phyloP scores from a whole-genome alignment of 345 rosid species.

The Brassica rapa region DNA sequence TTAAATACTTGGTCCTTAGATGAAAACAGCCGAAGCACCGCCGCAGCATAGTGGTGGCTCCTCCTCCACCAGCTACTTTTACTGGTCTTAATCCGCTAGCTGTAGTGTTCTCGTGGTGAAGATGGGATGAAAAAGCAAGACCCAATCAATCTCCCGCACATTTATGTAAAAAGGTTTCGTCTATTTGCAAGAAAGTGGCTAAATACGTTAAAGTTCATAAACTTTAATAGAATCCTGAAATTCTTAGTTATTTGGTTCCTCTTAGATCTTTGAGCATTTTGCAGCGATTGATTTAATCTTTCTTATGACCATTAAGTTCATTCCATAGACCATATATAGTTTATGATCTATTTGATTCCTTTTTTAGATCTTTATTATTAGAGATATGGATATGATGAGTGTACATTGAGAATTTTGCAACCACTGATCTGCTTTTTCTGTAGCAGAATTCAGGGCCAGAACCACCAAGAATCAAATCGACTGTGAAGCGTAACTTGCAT shows the following conservation, averaged over 20 bases:
- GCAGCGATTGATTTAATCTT: slow-evolving; percentile 20
- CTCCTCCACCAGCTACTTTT: slow-evolving; percentile 16
- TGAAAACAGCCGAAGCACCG: slow-evolving; percentile 44
- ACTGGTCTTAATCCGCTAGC: slow-evolving; percentile 33
- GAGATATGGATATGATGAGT: slow-evolving; percentile 1
- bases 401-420: background rate
- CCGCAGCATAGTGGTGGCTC: slow-evolving; percentile 30
- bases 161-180: slow-evolving; percentile 11
- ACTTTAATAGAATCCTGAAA: background rate
- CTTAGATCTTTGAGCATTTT: background rate
- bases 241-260: too few relatives aligned
- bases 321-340: background rate
- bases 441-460: slow-evolving; percentile 59
- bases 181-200: background rate
- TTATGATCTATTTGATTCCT: slow-evolving; percentile 14
- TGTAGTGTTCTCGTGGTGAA: slow-evolving; percentile 41
- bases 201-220: background rate
- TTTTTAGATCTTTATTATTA: background rate
- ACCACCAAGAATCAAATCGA: slow-evolving; percentile 84
- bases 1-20: background rate
- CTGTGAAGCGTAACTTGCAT: slow-evolving; percentile 84
- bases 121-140: slow-evolving; percentile 53
- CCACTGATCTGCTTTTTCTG: slow-evolving; percentile 27
- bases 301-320: background rate
- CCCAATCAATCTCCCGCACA: slow-evolving; percentile 18